phyloP scores from a whole-genome alignment of 805 yeast genomes.

The Trichomonascus vanleenenianus region DNA sequence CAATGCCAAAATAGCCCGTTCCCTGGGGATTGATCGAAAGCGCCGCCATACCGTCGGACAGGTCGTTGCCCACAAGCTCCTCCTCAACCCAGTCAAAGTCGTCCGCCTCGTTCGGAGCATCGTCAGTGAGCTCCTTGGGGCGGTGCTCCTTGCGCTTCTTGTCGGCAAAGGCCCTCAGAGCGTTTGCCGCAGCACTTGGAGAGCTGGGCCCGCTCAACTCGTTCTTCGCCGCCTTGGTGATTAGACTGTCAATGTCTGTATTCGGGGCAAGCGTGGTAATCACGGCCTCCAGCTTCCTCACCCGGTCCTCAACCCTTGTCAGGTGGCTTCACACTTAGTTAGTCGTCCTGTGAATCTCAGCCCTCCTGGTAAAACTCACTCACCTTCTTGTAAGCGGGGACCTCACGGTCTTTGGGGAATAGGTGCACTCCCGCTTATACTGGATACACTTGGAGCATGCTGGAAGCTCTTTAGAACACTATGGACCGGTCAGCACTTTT shows the following conservation, averaged over 20 bases:
- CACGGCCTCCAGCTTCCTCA: conserved; percentile 39
- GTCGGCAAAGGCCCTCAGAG: conserved; percentile 1
- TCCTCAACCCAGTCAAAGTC: conserved; percentile 58
- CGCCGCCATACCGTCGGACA: conserved; percentile 59
- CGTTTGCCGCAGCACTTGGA: background rate
- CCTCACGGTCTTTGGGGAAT: conserved; percentile 70
- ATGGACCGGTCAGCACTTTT: background rate
- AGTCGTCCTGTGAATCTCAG: no score
- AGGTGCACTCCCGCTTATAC: conserved; percentile 67
- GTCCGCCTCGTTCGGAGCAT: conserved; percentile 38
- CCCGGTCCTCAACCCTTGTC: conserved; percentile 62
- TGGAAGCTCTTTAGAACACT: conserved; percentile 71
- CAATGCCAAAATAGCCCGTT: conserved; percentile 59
- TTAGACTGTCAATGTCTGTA: conserved; percentile 36
- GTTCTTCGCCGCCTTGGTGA: conserved; percentile 13
- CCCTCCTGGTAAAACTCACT: conserved; percentile 2
- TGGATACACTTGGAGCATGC: conserved; percentile 66
- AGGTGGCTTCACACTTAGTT: conserved; percentile 35
- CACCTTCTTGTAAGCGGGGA: conserved; percentile 72
- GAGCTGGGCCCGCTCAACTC: background rate
- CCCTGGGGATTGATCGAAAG: conserved; percentile 42
- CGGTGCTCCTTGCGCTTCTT: conserved; percentile 13
- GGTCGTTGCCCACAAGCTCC: conserved; percentile 28
- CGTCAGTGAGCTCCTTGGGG: conserved; percentile 26
- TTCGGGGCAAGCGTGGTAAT: conserved; percentile 39